Percentiles rank a stretch among this genome's conserved stretches.
phyloP scores from a whole-genome alignment of 345 rosid species.

The Schrenkiella parvula region DNA sequence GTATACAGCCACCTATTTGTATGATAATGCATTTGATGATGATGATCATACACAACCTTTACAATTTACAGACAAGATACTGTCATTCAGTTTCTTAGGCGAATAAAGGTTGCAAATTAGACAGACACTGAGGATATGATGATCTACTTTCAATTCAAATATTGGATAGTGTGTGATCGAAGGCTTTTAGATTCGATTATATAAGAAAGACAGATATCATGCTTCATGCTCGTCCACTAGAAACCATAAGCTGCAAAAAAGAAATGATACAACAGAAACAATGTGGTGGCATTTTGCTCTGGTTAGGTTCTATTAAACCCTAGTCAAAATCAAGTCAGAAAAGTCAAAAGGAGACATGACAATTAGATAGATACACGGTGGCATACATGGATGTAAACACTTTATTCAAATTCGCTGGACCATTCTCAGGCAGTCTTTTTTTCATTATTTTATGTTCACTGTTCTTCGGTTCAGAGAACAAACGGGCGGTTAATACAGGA shows the following conservation, averaged over 20 bases:
- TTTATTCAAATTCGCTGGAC: constrained; percentile 23
- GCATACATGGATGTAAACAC: constrained; percentile 12
- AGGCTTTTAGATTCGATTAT: neutral
- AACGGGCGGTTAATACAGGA: constrained; percentile 19
- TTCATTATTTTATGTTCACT: constrained; percentile 20
- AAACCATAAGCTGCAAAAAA: neutral
- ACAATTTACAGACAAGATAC: neutral
- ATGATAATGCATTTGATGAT: constrained; percentile 1
- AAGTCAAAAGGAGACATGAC: neutral
- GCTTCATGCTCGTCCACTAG: neutral
- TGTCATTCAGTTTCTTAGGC: neutral
- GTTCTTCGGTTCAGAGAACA: constrained; percentile 20
- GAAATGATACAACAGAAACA: neutral
- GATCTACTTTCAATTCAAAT: neutral
- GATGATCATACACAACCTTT: neutral
- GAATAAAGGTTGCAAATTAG: neutral
- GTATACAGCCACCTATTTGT: constrained; percentile 1
- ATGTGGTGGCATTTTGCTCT: neutral
- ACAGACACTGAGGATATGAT: neutral
- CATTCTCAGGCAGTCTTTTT: constrained; percentile 9
- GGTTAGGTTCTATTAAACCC: neutral
- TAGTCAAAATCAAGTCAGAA: neutral
- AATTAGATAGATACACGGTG: neutral
- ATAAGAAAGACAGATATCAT: neutral
- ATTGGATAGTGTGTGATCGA: neutral